A percentile compares a stretch with the other conserved stretches of the same genome.
Conservation (phyloP, 2,329 filamentous ascomycete genomes). For the Ophiostoma angusticollis region DNA sequence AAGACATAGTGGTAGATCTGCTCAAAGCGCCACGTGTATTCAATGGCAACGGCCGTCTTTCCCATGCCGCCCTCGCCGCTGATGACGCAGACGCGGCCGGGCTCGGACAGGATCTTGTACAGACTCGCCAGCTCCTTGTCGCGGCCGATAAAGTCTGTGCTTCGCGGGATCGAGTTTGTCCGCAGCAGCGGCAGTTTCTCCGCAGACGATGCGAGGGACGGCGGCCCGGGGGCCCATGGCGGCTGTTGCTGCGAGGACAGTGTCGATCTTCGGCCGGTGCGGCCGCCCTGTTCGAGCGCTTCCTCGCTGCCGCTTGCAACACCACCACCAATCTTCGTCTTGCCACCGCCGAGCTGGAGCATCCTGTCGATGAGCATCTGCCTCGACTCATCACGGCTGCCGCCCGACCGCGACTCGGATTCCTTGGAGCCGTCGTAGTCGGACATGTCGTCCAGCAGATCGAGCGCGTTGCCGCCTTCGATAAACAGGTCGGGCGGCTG, state of each 20-base stretch:
- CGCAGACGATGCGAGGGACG: constrained; percentile 5
- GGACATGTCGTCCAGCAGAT: constrained; percentile 12
- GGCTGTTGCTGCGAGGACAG: constrained; percentile 2
- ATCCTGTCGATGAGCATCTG: constrained; percentile 11
- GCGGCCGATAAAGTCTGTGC: constrained; percentile 11
- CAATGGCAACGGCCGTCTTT: constrained; percentile 16
- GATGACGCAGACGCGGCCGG: constrained; percentile 12
- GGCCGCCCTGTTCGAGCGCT: background rate
- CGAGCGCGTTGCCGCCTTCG: constrained; percentile 4
- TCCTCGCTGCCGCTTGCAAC: background rate
- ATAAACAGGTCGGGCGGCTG: constrained; percentile 10
- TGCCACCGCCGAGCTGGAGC: constrained; percentile 4
- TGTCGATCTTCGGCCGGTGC: too few species aligned
- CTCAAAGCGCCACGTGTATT: constrained; percentile 16
- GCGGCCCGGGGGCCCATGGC: background rate
- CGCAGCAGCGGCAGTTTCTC: constrained; percentile 10
- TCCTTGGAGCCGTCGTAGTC: constrained; percentile 6
- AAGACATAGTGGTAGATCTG: constrained; percentile 17
- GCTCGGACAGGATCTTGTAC: constrained; percentile 13
- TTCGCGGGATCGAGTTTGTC: constrained; percentile 8
- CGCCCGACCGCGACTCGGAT: background rate
- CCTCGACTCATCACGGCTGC: constrained; percentile 4
- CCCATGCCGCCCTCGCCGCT: constrained; percentile 14
- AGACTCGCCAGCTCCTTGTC: constrained; percentile 11
- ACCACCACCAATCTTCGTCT: too few species aligned